Conservation (phyloP, 306 rosid genomes). For the Rosa persica region DNA sequence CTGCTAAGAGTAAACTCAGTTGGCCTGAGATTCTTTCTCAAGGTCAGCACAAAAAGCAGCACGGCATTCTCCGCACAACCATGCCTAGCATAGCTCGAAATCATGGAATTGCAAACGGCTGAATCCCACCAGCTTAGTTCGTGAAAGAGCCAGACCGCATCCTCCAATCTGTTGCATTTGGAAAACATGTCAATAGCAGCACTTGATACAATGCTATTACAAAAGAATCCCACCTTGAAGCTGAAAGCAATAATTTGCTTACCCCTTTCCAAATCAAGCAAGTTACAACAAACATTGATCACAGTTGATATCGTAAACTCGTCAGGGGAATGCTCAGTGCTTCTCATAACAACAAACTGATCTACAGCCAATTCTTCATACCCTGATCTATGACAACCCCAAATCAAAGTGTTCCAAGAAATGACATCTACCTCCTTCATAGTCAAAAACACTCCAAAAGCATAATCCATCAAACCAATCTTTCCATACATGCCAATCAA, state of each 20-base stretch:
- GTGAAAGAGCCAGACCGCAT: slow-evolving; percentile 54
- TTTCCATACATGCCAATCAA: slow-evolving; percentile 74
- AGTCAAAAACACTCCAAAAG: slow-evolving; percentile 48
- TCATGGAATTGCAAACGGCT: slow-evolving; percentile 70
- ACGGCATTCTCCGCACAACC: slow-evolving; percentile 52
- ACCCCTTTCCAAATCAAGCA: slow-evolving; percentile 74
- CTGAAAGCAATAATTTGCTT: slow-evolving; percentile 66
- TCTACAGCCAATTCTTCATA: slow-evolving; percentile 51
- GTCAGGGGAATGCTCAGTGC: slow-evolving; percentile 47
- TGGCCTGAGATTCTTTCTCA: slow-evolving; percentile 70
- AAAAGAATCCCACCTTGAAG: slow-evolving; percentile 71
- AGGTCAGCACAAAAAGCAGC: slow-evolving; percentile 50
- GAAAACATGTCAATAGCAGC: slow-evolving; percentile 85
- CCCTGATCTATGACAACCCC: slow-evolving; percentile 62
- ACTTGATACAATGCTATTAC: slow-evolving; percentile 69
- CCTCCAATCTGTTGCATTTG: slow-evolving; percentile 81
- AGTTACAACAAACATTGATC: slow-evolving; percentile 58
- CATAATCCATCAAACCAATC: slow-evolving; percentile 56
- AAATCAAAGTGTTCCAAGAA: slow-evolving; percentile 83
- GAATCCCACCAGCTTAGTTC: slow-evolving; percentile 58
- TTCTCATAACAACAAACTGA: slow-evolving; percentile 56
- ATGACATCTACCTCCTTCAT: slow-evolving; percentile 64
- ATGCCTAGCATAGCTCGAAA: slow-evolving; percentile 65
- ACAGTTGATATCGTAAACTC: slow-evolving; percentile 63
- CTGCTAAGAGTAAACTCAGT: slow-evolving; percentile 66